Base-by-base conservation (phyloP, 257 asterid genomes). In the Misopates orontium region DNA sequence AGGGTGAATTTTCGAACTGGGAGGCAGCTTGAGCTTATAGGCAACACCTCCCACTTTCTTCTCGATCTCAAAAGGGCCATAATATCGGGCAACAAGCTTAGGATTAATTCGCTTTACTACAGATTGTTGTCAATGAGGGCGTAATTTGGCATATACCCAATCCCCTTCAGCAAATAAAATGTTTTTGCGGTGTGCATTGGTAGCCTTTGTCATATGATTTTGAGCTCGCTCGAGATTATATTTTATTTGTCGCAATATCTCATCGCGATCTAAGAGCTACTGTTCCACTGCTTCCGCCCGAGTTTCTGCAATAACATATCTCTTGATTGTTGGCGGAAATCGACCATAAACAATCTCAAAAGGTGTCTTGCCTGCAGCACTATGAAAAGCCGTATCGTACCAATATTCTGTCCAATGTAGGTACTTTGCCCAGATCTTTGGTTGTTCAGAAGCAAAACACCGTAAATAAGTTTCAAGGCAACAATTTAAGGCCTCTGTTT, bases 171-270 rank as follows among this genome's bases (percentile, higher is more conserved):
- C 11, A 41, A 41, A 60, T 7, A 4, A 7, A 14, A 39, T 9
- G 4, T 40, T 53, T 11, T 22, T 60, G 11, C 36, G 52, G 10
- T 60, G 25, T 6, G 28, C 21, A 8, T 60, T 60, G 0, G 53
- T 12, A 3, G 17, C 14, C 10, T 60, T 40, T 0, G 18, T 19
- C 53, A 60, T 60, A 16, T 39, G 41, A 6, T 12, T 19, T 41
- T 40, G 39, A 5, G 66, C 53, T 15, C 36, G 16, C 53, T 40
- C 6, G 11, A 60, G 17, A 23, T 60, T 60, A 10, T 10, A 60
- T 8, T 40, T 60, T 7, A 60, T 16, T 41, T 60, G 66, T 17
- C 53, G 49, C n/a, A 60, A 42, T 21, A 60, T 23, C 53, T 60
- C 66, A 4, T 60, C 39, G 1, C 66, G 53, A 21, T 41, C 53